These are phyloP conservation scores for Candida yuanshanica DNA, from an alignment of 805 yeast species.

Conservation along the genomic window DNA sequence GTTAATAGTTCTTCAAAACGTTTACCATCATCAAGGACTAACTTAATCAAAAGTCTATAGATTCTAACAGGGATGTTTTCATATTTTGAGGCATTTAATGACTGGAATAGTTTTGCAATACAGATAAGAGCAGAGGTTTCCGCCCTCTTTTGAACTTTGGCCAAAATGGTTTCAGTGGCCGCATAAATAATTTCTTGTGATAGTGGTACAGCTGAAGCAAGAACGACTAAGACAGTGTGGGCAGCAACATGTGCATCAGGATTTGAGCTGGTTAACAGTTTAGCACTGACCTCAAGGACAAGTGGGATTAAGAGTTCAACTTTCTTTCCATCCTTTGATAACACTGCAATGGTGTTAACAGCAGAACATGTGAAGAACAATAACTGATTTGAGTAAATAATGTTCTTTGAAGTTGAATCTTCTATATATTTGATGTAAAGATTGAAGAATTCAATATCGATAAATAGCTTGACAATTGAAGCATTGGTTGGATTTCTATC, in stretches of 20 bases:
- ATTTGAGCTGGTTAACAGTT: conserved; percentile 40
- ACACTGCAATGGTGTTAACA: conserved; percentile 61
- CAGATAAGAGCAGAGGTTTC: conserved; percentile 41
- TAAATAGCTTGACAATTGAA: conserved; percentile 68
- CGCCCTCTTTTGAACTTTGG: conserved; percentile 35
- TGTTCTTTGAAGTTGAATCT: conserved; percentile 41
- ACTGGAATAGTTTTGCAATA: conserved; percentile 43
- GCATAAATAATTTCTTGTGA: conserved; percentile 51
- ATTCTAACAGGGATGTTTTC: conserved; percentile 35
- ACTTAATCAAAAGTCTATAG: conserved; percentile 26
- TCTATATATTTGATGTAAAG: conserved; percentile 53
- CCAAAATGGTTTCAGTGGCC: conserved; percentile 51
- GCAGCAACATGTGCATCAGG: conserved; percentile 75
- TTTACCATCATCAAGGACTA: conserved; percentile 22
- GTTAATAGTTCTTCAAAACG: conserved; percentile 23
- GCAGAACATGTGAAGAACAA: conserved; percentile 74
- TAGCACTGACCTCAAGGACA: conserved; percentile 53
- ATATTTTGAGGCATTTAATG: conserved; percentile 36
- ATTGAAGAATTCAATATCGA: conserved; percentile 62
- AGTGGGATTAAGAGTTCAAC: conserved; percentile 49
- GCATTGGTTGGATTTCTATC: conserved; percentile 58
- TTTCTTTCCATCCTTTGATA: conserved; percentile 33
- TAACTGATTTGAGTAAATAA: conserved; percentile 62
- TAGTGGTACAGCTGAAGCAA: conserved; percentile 68
- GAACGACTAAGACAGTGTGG: conserved; percentile 74